These are phyloP conservation scores for Globisporangium camurandrum DNA, from an alignment of 352 stramenopile species.

Conservation along the genomic window DNA sequence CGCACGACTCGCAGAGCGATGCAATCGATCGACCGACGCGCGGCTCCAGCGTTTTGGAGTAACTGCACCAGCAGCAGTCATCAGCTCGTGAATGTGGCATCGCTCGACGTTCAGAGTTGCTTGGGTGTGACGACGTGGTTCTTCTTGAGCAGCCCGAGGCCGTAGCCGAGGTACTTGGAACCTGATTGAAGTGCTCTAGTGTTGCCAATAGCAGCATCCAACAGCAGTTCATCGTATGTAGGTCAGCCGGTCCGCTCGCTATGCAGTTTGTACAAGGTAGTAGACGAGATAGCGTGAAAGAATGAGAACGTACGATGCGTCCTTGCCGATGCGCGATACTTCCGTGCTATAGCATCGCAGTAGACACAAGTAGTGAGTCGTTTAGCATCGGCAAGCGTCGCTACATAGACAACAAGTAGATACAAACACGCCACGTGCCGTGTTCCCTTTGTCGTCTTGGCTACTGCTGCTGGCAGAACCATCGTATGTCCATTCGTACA, in stretches of 20 bases:
- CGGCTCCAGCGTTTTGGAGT: slow-evolving; percentile 12
- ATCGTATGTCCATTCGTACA: slow-evolving; percentile 27
- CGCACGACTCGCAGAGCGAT: slow-evolving; percentile 32
- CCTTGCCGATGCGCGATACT: slow-evolving; percentile 7
- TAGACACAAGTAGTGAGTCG: too few species aligned
- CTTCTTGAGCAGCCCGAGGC: slow-evolving; percentile 70
- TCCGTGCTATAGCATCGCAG: too few species aligned
- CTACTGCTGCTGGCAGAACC: too few species aligned
- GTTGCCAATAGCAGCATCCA: neutral
- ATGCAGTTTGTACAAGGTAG: neutral
- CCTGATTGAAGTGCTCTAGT: slow-evolving; percentile 33
- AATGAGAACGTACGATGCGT: slow-evolving; percentile 2
- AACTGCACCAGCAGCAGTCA: neutral
- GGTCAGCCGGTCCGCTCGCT: neutral
- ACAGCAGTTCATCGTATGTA: neutral
- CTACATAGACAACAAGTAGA: too few species aligned
- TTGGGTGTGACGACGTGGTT: slow-evolving; percentile 47
- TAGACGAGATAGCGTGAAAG: neutral
- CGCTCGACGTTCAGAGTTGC: slow-evolving; percentile 14
- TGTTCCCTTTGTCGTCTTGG: too few species aligned
- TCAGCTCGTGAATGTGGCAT: neutral
- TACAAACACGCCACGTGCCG: too few species aligned
- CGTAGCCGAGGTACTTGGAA: slow-evolving; percentile 71
- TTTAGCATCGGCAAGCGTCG: too few species aligned
- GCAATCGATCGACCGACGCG: slow-evolving; percentile 19